Base-by-base conservation (phyloP, 352 stramenopile species). In the Phytopythium ostracodes region DNA sequence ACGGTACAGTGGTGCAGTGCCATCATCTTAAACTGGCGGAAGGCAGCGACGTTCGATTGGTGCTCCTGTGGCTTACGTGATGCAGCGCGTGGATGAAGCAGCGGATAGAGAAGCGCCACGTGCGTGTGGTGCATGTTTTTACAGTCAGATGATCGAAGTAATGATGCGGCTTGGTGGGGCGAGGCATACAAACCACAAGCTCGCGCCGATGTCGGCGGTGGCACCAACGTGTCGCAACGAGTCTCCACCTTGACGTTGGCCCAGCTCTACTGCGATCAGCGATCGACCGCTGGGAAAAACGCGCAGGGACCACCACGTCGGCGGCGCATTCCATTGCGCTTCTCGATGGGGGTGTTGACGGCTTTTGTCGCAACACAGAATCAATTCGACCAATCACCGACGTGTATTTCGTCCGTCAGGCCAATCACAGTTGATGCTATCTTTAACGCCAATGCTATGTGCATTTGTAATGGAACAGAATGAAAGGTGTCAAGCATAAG, bases 41-140 rank as follows among this genome's bases (percentile, higher is more conserved):
- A 15, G 10, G 33, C 10, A 38, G 33, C 33, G 10, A 10, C 10
- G 6, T 38, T 38, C 33, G 18, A 27, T 49, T 49, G 40, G 40
- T 44, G 40, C 40, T 38, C 33, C 33, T 38, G 33, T 10, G 33
- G 15, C 40, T 44, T 20, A 6, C 20, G 40, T 8, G 1, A 2
- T 44, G 40, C 17, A 44, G 17, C 9, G 38, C 38, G 38, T 17
- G 40, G 1, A 8, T n/a, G n/a, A 5, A 49, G 20, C 35, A 20
- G 47, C 47, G 2, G 27, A 54, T 35, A 54, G 6, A 54, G 47
- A 54, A 54, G 47, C 47, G 47, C 24, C 47, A 35, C 24, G 9
- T 33, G 49, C 49, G 49, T 55, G 44, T n/a, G 44, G n/a, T 51
- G 44, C 44, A 51, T 29, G 15, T 55, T 55, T 55, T 20, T 55